These are phyloP conservation scores for Trichoderma lentiforme DNA, from an alignment of 2,329 filamentous ascomycete species.

Conservation along the genomic window DNA sequence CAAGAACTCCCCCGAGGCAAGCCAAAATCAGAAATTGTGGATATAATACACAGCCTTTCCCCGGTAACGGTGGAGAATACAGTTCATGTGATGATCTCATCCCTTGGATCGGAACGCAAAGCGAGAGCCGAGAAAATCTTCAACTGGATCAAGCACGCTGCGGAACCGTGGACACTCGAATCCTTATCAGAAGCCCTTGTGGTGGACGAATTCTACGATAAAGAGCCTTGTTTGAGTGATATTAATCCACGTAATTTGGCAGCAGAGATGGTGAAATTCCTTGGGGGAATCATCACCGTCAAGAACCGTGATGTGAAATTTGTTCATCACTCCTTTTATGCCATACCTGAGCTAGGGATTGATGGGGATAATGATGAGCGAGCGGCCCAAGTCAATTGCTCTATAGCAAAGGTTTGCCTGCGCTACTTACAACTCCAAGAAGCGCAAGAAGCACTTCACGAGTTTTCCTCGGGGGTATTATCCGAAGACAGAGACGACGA, in stretches of 20 bases:
- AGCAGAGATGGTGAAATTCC: neutral
- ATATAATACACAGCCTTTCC: neutral
- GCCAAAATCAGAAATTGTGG: neutral
- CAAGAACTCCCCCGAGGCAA: neutral
- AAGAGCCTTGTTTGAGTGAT: neutral
- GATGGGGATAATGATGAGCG: neutral
- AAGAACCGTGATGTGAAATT: neutral
- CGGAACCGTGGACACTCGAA: neutral
- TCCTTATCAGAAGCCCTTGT: neutral
- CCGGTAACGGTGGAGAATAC: neutral
- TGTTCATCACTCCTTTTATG: neutral
- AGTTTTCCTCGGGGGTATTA: neutral
- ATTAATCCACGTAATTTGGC: neutral
- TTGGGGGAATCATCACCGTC: neutral
- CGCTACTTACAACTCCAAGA: neutral
- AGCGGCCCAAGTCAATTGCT: neutral
- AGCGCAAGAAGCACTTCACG: neutral
- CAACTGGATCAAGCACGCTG: neutral
- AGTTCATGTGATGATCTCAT: neutral
- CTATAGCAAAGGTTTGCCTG: neutral
- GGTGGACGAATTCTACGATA: neutral
- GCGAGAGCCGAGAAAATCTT: neutral
- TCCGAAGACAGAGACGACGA: neutral
- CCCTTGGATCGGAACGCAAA: neutral
- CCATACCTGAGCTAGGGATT: neutral